phyloP scores from a whole-genome alignment of 495 filamentous ascomycete species.

The Extremus antarcticus region DNA sequence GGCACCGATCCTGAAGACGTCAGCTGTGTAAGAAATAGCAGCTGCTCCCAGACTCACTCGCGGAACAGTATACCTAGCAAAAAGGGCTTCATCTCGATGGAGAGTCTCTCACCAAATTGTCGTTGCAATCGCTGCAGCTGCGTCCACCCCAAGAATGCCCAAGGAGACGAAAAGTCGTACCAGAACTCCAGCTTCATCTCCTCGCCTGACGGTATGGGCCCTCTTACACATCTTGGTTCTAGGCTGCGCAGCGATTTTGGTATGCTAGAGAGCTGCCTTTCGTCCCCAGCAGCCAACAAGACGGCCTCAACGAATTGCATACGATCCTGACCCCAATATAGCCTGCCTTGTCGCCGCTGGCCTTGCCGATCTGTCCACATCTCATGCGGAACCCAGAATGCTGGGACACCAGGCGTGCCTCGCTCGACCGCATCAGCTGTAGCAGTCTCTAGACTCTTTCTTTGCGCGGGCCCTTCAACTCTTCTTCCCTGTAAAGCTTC shows the following conservation, averaged over 20 bases:
- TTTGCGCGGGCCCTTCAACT: not conserved
- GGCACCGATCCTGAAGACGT: slow-evolving; percentile 21
- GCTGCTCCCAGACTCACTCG: too few species aligned
- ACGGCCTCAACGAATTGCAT: slow-evolving; percentile 21
- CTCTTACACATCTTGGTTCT: slow-evolving; percentile 4
- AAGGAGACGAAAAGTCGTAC: slow-evolving; percentile 20
- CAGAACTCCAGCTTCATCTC: slow-evolving; percentile 15
- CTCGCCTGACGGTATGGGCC: not conserved
- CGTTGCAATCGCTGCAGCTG: slow-evolving; percentile 13
- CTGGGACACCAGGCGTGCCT: slow-evolving; percentile 17
- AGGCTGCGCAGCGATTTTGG: slow-evolving; percentile 4
- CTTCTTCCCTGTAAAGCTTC: not conserved
- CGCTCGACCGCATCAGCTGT: slow-evolving; percentile 11
- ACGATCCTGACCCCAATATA: slow-evolving; percentile 21
- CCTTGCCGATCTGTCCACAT: slow-evolving; percentile 9
- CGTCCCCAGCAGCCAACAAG: not conserved
- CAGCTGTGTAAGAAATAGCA: not conserved
- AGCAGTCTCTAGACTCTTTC: slow-evolving; percentile 3
- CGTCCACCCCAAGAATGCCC: slow-evolving; percentile 19
- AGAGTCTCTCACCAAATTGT: slow-evolving; percentile 12
- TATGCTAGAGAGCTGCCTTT: not conserved
- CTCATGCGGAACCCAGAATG: slow-evolving; percentile 16
- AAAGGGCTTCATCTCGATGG: slow-evolving; percentile 20
- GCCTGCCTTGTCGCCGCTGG: slow-evolving; percentile 5
- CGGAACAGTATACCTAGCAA: slow-evolving; percentile 17